Evolutionary conservation across 768 basidiomycete genomes (phyloP).

Genomic region (Boletellus sp.): DNA sequence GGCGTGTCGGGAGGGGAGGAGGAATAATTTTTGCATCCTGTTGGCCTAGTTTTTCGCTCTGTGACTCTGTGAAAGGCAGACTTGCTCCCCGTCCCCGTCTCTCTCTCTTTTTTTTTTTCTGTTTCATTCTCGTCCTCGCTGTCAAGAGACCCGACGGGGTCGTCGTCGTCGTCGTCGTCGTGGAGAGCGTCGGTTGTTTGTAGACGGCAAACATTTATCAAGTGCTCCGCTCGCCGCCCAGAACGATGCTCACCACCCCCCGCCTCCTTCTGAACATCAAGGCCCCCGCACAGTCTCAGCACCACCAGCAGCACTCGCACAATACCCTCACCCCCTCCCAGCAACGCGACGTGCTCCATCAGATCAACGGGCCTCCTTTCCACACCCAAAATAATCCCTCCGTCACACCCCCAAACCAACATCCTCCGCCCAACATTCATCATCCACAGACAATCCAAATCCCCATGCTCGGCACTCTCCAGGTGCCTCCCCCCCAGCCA

Average conservation of each 20-base stretch:
- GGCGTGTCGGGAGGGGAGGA: slow-evolving; percentile 58
- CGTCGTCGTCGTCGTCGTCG: slow-evolving; percentile 9
- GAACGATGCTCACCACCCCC: slow-evolving; percentile 33
- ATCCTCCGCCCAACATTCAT: slow-evolving; percentile 32
- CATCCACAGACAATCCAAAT: slow-evolving; percentile 45
- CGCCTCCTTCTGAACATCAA: slow-evolving; percentile 34
- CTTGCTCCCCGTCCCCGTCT: too few relatives aligned
- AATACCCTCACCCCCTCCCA: slow-evolving; percentile 25
- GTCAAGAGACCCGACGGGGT: slow-evolving; percentile 1
- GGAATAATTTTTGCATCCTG: slow-evolving; percentile 78
- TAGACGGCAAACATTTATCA: slow-evolving; percentile 26
- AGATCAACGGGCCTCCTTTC: slow-evolving; percentile 28
- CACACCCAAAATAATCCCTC: slow-evolving; percentile 24
- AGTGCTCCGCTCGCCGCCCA: slow-evolving; percentile 15
- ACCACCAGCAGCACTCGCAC: slow-evolving; percentile 24
- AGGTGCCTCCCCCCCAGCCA: slow-evolving; percentile 54
- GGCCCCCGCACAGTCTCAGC: slow-evolving; percentile 21
- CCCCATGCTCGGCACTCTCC: slow-evolving; percentile 72
- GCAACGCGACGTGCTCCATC: slow-evolving; percentile 29
- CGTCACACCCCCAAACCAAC: slow-evolving; percentile 10
- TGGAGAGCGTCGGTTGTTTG: slow-evolving; percentile 31
- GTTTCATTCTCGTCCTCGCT: slow-evolving; percentile 4
- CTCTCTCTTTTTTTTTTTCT: slow-evolving; percentile 6
- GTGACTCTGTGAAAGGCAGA: slow-evolving; percentile 10
- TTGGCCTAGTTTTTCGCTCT: slow-evolving; percentile 14